Base-by-base conservation (phyloP, 176 grass and related monocot genomes). In the Dendrocalamus sinicus region DNA sequence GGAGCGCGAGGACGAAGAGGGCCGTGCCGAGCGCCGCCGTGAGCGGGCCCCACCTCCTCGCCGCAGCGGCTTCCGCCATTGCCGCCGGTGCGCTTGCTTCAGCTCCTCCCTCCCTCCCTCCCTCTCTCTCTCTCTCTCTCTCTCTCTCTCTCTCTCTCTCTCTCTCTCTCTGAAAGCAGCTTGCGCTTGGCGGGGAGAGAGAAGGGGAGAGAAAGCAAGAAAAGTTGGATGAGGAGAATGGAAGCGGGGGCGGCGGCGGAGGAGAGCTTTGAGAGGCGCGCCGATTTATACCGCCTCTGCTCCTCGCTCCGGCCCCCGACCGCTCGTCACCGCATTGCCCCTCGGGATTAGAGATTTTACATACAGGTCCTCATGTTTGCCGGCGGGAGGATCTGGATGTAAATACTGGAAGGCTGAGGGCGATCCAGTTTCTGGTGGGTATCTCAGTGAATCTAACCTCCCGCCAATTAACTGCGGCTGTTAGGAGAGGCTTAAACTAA, bases 351-450 rank as follows among this genome's bases (percentile, higher is more conserved):
- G 0, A 0, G 0, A 0, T 13, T 81, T 89, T 2, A 0, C 81
- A 63, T 0, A 4, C 0, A 0, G 0, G 11, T 28, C 76, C 81
- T n/a, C 1, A 0, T 0, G 0, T 0, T 0, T 0, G 5, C 1
- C 0, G 0, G 9, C 0, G 0, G 0, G 3, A 69, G 81, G 81
- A 4, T 0, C 0, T 20, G 0, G 1, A 0, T 16, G 80, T 0
- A 1, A 87, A 84, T 87, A 37, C 0, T 0, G 0, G 4, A n/a
- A 5, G 12, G 0, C 0, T 0, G 0, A 20, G 7, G 45, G 61
- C 2, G 0, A 7, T 0, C 0, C 0, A 9, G 13, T 17, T 11
- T 23, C 0, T 12, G 20, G 2, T 30, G 22, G 2, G 10, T 7
- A 28, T 23, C 24, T 65, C 3, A 80, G 66, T 66, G 57, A 30